Evolutionary conservation across 2,329 filamentous ascomycete species (phyloP).

Genomic region (Alternaria dauci): DNA sequence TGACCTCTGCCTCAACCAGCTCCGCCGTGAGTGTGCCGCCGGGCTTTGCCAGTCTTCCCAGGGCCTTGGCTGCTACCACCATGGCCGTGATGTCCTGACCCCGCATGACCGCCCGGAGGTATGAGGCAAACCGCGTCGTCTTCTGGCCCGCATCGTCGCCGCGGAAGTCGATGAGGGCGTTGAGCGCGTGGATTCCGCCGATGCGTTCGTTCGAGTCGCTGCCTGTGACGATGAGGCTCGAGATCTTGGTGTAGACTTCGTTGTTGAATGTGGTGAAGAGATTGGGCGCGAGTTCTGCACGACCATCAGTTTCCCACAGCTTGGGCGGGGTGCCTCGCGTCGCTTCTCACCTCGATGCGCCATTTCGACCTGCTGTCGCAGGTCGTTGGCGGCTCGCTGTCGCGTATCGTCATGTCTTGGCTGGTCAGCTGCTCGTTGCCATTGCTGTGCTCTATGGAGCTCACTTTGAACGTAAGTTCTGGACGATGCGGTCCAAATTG

Average conservation of each 20-base stretch:
- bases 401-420: conserved; percentile 56
- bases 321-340: conserved; percentile 19
- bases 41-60: conserved; percentile 89
- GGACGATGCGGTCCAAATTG: conserved; percentile 63
- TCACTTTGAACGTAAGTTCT: conserved; percentile 66
- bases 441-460: conserved; percentile 8
- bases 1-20: conserved; percentile 94
- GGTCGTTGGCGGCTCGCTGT: conserved; percentile 54
- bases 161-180: conserved; percentile 94
- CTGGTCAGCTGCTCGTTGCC: conserved; percentile 21
- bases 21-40: conserved; percentile 95
- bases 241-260: conserved; percentile 71
- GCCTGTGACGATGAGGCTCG: conserved; percentile 80
- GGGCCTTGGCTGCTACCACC: conserved; percentile 85
- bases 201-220: conserved; percentile 87
- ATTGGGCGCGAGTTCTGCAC: conserved; percentile 77
- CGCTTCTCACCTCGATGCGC: conserved; percentile 55
- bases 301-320: conserved; percentile 28
- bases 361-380: conserved; percentile 55
- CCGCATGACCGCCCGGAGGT: conserved; percentile 84
- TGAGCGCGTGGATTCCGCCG: conserved; percentile 89
- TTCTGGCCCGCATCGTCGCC: conserved; percentile 93
- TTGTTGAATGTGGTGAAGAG: conserved; percentile 78
- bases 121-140: conserved; percentile 92
- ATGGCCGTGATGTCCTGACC: conserved; percentile 92